Evolutionary conservation across 768 basidiomycete genomes (phyloP), one percentile per base, ranked within the genome.

Genomic region (Austroboletus eburneus): DNA sequence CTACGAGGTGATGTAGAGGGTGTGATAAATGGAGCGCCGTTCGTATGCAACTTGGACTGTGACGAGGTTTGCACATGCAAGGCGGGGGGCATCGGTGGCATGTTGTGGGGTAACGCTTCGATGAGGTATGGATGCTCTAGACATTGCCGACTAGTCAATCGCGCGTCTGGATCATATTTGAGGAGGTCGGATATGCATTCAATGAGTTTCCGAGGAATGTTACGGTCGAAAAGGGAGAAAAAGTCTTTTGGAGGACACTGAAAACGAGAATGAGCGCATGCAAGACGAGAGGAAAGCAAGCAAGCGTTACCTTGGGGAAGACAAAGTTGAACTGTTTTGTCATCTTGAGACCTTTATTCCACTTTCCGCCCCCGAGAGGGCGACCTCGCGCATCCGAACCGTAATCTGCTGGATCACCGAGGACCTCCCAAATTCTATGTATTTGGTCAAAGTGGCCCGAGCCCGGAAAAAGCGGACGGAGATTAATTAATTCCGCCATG

Each of bases 381-480:
- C 77, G 78, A 10, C 85, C 82, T 48, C 83, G 74, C 24, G 71
- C 67, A 62, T 96, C 92, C 3, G 74, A 48, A 24, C 91, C 91
- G 66, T 97, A 92, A 33, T 86, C 85, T 41, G 77, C 76, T 22
- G 95, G 95, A 66, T 98, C 91, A 18, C 96, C 96, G 29, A 98
- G 77, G n/a, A 94, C 73, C 51, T 95, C 88, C 55, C 87, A 91
- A 49, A 98, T 96, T 63, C 84, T 76, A 50, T 76, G 82, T 29
- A 98, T 83, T 69, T 99, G 96, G 71, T 98, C 95, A 43, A 89
- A 73, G 63, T 96, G 93, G 62, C 85, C 85, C 43, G 84, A 81
- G 17, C 96, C 96, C 23, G 96, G 96, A 65, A 99, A 99, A 35
- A 99, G 71, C 6, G 96, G 95, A 51, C 89, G 85, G 48, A 99